These are phyloP conservation scores for Blastocystis sp. DNA, from an alignment of 352 stramenopile genomes.

Conservation along the genomic window DNA sequence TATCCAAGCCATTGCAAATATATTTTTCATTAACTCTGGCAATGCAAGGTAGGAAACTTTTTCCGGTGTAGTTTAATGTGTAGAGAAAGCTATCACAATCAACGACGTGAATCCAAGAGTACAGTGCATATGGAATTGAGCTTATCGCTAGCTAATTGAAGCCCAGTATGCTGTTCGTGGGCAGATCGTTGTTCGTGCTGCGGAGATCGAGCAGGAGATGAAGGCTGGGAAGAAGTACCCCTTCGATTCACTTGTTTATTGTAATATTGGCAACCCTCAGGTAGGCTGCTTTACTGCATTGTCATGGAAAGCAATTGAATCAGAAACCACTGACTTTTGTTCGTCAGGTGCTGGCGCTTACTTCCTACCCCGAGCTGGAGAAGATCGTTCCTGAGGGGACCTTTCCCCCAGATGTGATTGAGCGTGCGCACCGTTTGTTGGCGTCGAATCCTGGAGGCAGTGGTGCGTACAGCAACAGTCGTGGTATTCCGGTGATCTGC, in stretches of 20 bases:
- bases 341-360: slow-evolving; percentile 80
- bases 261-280: slow-evolving; percentile 87
- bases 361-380: slow-evolving; percentile 72
- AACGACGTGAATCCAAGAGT: slow-evolving; percentile 49
- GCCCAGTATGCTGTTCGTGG: slow-evolving; percentile 82
- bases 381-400: slow-evolving; percentile 35
- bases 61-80: not conserved
- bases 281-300: slow-evolving; percentile 61
- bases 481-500: slow-evolving; percentile 76
- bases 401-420: slow-evolving; percentile 22
- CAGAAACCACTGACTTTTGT: slow-evolving; percentile 85
- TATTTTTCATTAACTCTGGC: no score
- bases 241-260: slow-evolving; percentile 81
- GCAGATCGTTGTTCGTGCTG: slow-evolving; percentile 72
- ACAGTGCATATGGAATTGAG: not conserved
- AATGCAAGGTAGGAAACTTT: not conserved
- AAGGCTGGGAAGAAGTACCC: slow-evolving; percentile 70
- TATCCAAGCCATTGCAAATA: no score
- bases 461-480: slow-evolving; percentile 83
- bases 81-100: slow-evolving; percentile 15
- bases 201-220: slow-evolving; percentile 71
- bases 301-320: slow-evolving; percentile 67
- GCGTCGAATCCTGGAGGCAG: slow-evolving; percentile 67
- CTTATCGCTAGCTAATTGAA: slow-evolving; percentile 67
- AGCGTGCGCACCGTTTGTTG: slow-evolving; percentile 37